Evolutionary conservation across 257 asterid genomes (phyloP), one percentile per base, ranked within the genome.

Genomic region (Nicotiana undulata): DNA sequence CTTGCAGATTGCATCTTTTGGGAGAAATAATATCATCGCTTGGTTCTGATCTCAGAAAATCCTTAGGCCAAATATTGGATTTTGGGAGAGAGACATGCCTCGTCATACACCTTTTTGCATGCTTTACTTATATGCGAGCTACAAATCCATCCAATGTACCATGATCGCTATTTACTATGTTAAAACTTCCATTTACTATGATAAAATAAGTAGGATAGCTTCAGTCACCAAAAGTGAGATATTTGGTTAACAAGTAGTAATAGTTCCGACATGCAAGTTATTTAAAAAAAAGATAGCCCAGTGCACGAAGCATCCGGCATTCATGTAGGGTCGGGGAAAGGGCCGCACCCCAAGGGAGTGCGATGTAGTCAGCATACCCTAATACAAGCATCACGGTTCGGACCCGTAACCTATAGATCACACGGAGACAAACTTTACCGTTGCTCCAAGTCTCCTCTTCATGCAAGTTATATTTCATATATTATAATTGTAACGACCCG

Each of bases 11-110:
- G n/a, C 44, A 29, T 63, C 52, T 18, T 55, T n/a, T 0, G 90
- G 81, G 22, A 87, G 79, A 80, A 87, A 87, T 67, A 34, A 79
- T 74, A 34, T 76, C 80, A 9, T 70, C 83, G 1, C 68, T 81
- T 9, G 90, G 86, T 4, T 78, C 90, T 5, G 59, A 26, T 16
- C 20, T 74, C 74, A 18, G 51, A 18, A 84, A 86, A 18, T 77
- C 18, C 86, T 82, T 58, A 1, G 90, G 90, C 88, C 88, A 81
- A 24, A 87, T 66, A 9, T 18, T 10, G 20, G 60, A 46, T 63
- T 74, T 85, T 0, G 53, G 37, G 40, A 20, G 83, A 72, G 59
- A 11, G 9, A 22, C 49, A 18, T 32, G 63, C 79, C 80, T 31
- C 79, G 0, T 51, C 20, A 44, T 40, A 0, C 81, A 74, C 85